phyloP scores from a whole-genome alignment of 768 basidiomycete species.

The Suillus brevipes region DNA sequence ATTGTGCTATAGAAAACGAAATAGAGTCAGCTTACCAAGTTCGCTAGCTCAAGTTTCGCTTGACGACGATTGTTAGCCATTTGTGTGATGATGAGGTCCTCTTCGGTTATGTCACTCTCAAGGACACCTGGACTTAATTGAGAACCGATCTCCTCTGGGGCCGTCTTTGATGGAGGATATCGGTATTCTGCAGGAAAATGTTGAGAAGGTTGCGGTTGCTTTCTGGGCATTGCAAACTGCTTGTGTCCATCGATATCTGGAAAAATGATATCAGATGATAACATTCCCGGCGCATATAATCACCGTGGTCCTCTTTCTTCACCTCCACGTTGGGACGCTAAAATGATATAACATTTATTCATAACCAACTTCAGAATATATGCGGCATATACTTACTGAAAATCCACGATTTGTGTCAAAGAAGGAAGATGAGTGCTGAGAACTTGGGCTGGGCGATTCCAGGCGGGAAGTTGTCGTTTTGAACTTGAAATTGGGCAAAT shows the following conservation, averaged over 20 bases:
- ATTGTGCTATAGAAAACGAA: background rate
- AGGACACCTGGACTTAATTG: background rate
- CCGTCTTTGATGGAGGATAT: conserved; percentile 9
- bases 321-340: background rate
- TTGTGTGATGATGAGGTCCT: conserved; percentile 10
- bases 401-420: conserved; percentile 9
- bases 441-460: conserved; percentile 17
- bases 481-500: conserved; percentile 12
- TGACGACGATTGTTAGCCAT: conserved; percentile 6
- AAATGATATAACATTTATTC: background rate
- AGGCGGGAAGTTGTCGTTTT: conserved; percentile 9
- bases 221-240: conserved; percentile 6
- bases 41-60: conserved; percentile 12
- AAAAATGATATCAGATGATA: background rate
- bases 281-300: conserved; percentile 19
- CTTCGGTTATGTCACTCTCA: background rate
- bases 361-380: background rate
- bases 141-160: conserved; percentile 11
- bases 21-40: conserved; percentile 13
- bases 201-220: conserved; percentile 4
- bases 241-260: conserved; percentile 12
- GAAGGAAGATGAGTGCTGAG: conserved; percentile 4
- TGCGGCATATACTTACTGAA: conserved; percentile 12
- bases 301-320: conserved; percentile 22
- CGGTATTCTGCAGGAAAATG: conserved; percentile 12